A percentile compares a stretch with the other conserved stretches of the same genome.
phyloP scores from a whole-genome alignment of 495 filamentous ascomycete species.

The Immersiella caudata region DNA sequence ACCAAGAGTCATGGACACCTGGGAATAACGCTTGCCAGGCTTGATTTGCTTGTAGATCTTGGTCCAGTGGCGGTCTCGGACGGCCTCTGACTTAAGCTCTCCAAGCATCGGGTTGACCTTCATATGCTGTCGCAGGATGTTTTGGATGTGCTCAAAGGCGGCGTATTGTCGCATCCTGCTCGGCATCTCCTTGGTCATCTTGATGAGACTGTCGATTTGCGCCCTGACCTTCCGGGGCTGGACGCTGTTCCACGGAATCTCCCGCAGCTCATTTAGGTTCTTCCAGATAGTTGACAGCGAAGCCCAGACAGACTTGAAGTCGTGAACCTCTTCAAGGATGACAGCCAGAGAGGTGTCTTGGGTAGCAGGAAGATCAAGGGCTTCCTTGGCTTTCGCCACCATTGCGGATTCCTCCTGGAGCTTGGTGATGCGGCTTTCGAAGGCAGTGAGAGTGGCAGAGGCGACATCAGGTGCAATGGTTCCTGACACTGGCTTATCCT shows the following conservation, averaged over 20 bases:
- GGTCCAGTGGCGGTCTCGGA: slow-evolving; percentile 93
- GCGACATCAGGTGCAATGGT: slow-evolving; percentile 87
- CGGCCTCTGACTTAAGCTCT: slow-evolving; percentile 95
- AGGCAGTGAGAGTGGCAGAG: slow-evolving; percentile 73
- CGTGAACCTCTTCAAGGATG: slow-evolving; percentile 93
- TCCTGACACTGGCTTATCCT: slow-evolving; percentile 94
- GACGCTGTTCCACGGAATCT: slow-evolving; percentile 88
- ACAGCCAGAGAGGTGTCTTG: slow-evolving; percentile 74
- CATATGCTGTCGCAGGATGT: slow-evolving; percentile 79
- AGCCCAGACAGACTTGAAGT: slow-evolving; percentile 98
- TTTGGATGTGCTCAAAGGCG: slow-evolving; percentile 96
- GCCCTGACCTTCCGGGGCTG: slow-evolving; percentile 88
- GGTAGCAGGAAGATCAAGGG: slow-evolving; percentile 81
- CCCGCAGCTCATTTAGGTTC: slow-evolving; percentile 89
- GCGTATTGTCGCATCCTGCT: slow-evolving; percentile 98
- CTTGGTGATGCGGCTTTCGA: slow-evolving; percentile 77
- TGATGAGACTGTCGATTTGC: slow-evolving; percentile 86
- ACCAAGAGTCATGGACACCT: slow-evolving; percentile 89
- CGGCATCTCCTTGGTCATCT: slow-evolving; percentile 99
- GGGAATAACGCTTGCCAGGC: slow-evolving; percentile 85
- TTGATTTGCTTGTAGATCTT: slow-evolving; percentile 96
- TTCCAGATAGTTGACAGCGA: slow-evolving; percentile 95
- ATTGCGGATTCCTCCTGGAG: slow-evolving; percentile 87
- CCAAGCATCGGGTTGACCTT: slow-evolving; percentile 86
- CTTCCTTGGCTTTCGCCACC: slow-evolving; percentile 95